Conservation (phyloP, 345 rosid genomes). For the Sonneratia caseolaris region DNA sequence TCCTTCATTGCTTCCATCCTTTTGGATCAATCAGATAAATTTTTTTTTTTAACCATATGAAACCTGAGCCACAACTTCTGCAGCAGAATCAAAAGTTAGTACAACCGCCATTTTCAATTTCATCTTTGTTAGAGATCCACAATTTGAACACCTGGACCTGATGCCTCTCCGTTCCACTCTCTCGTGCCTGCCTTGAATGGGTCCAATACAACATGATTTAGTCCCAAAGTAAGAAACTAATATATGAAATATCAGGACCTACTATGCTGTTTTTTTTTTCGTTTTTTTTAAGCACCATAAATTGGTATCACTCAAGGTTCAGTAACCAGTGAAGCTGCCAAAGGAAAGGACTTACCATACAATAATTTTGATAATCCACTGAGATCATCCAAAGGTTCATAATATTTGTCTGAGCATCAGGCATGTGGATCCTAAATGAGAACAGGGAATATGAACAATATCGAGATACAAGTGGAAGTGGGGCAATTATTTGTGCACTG, state of each 20-base stretch:
- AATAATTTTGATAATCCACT: slow-evolving; percentile 67
- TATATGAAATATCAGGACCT: background rate
- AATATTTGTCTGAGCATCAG: slow-evolving; percentile 27
- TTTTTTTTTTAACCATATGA: background rate
- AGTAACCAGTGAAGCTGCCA: background rate
- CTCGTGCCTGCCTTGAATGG: slow-evolving; percentile 84
- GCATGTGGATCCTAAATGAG: too few relatives aligned
- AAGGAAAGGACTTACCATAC: slow-evolving; percentile 19
- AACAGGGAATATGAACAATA: too few relatives aligned
- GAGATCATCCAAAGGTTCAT: slow-evolving; percentile 55
- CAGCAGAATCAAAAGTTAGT: background rate
- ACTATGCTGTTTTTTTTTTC: too few relatives aligned
- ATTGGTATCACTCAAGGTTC: background rate
- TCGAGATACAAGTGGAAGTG: too few relatives aligned
- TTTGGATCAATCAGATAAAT: background rate
- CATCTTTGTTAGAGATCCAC: slow-evolving; percentile 84
- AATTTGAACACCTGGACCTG: slow-evolving; percentile 65
- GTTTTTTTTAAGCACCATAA: background rate
- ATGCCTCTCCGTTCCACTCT: slow-evolving; percentile 70
- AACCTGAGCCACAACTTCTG: background rate
- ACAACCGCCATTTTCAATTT: slow-evolving; percentile 10
- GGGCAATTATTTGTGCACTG: too few relatives aligned
- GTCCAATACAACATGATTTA: slow-evolving; percentile 57
- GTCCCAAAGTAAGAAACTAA: background rate
- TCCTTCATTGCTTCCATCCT: too few relatives aligned